Evolutionary conservation across 306 rosid species (phyloP), one percentile per base, ranked within the genome.

Genomic region (Chamaecrista fasciculata): DNA sequence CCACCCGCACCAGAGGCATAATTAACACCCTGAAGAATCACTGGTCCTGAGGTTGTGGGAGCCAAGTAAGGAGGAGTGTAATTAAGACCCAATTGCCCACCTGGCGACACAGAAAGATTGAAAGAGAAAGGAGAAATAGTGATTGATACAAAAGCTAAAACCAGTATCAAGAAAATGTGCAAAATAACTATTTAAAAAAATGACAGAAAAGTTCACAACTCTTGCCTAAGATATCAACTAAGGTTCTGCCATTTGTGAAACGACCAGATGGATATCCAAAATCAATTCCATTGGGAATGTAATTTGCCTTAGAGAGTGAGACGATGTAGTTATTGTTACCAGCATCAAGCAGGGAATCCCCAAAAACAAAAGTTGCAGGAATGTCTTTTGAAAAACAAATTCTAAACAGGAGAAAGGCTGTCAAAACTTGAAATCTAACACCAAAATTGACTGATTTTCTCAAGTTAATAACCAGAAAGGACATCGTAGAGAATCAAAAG

Each of bases 1-100:
- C 95, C 92, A 69, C 80, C 79, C 25, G 84, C 86, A 33, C 87
- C 95, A 31, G 95, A 91, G 59, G 92, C 97, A 78, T 86, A 91
- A 72, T 87, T 91, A 48, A 84, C 90, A 51, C 95, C 97, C 51
- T 60, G 61, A 53, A 86, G 79, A 81, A 86, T 16, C 26, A 46
- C 69, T 0, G 67, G 11, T 71, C 95, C 95, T 3, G 53, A 2
- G 19, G 89, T 86, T 36, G 88, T 63, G 43, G 92, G 97, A 33
- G 88, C 83, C 69, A 91, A 40, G 79, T 86, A 86, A 15, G 92
- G 90, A 42, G 89, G 95, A 51, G 79, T 75, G 81, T 70, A 77
- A 11, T 28, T 57, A 14, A 80, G 78, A 53, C 89, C 92, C 64
- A 86, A 56, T 50, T 70, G 48, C 68, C 82, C 84, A 52, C 84